Conservation (phyloP, 257 asterid genomes). For the Solanum chiquidenum region DNA sequence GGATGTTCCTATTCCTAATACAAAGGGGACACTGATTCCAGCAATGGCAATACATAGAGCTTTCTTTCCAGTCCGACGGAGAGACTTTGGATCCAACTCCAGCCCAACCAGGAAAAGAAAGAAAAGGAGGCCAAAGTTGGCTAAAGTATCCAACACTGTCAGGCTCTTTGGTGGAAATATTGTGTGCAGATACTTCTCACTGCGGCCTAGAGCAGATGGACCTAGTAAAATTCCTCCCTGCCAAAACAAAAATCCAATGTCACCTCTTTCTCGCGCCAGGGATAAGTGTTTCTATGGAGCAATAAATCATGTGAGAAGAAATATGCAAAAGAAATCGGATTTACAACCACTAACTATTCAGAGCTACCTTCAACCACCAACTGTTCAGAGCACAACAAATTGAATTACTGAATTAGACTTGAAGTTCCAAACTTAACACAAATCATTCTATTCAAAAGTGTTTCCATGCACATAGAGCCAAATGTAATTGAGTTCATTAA, state of each 20-base stretch:
- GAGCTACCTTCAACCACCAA: background rate
- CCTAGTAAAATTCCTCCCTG: constrained; percentile 65
- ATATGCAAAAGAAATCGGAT: background rate
- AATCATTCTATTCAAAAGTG: background rate
- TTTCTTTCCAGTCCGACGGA: constrained; percentile 43
- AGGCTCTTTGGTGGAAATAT: constrained; percentile 46
- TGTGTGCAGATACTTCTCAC: constrained; percentile 28
- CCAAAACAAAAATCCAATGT: background rate
- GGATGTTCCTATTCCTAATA: constrained; percentile 54
- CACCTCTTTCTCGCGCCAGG: background rate
- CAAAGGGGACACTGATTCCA: constrained; percentile 51
- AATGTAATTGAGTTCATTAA: background rate
- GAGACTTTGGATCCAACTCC: constrained; percentile 48
- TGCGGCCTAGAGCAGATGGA: constrained; percentile 60
- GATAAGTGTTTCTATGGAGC: background rate
- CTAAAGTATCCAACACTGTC: constrained; percentile 50
- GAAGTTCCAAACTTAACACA: background rate
- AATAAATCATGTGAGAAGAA: background rate
- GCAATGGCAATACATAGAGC: constrained; percentile 49
- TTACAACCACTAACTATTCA: background rate
- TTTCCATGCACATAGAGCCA: background rate
- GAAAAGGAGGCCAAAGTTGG: constrained; percentile 57
- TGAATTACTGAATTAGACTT: background rate
- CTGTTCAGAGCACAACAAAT: background rate
- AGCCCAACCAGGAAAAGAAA: constrained; percentile 51